Evolutionary conservation across 768 basidiomycete species (phyloP), one percentile per base, ranked within the genome.

Genomic region (Auriscalpium microsporum): DNA sequence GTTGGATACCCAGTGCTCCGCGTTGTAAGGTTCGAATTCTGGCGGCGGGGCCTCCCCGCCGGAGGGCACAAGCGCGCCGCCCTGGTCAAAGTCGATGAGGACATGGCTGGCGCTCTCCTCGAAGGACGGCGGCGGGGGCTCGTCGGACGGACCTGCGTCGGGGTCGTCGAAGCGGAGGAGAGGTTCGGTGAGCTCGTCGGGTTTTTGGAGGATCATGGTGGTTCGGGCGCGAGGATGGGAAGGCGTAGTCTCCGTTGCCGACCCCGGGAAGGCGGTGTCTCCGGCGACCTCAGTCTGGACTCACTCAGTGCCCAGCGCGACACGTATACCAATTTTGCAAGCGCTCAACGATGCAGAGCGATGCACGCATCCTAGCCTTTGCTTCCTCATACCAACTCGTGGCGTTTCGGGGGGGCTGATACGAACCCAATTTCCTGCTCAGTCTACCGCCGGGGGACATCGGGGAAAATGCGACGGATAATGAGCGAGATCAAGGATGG

Each of bases 21-120:
- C 84, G 13, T 80, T 69, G 63, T 88, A 88, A 0, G 76, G 78
- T 2, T 81, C 65, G 59, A 87, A 89, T 2, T 68, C 68, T 4
- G 86, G 86, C 1, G 86, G 87, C 16, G 77, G 73, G n/a, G 73
- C 76, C 52, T 73, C 67, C 17, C 72, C 73, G 17, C 68, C 71
- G 16, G 60, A 62, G 10, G 66, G 62, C 36, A 64, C 62, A 45
- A 56, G 54, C 13, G 60, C 57, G 47, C 62, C 63, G 11, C 62
- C 59, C 10, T 65, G 56, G 21, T 63, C 54, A 44, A 72, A 61
- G 17, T 66, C 57, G 38, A 65, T 52, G 36, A 69, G 44, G 10
- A 62, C 44, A 7, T 64, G 60, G 28, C 50, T 50, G 11, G 56
- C 46, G 36, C 65, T 57, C 19, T 60, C 56, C 50, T 66, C 59